These are phyloP conservation scores for Termitomyces sp. DNA, from an alignment of 768 basidiomycete species.

Conservation along the genomic window DNA sequence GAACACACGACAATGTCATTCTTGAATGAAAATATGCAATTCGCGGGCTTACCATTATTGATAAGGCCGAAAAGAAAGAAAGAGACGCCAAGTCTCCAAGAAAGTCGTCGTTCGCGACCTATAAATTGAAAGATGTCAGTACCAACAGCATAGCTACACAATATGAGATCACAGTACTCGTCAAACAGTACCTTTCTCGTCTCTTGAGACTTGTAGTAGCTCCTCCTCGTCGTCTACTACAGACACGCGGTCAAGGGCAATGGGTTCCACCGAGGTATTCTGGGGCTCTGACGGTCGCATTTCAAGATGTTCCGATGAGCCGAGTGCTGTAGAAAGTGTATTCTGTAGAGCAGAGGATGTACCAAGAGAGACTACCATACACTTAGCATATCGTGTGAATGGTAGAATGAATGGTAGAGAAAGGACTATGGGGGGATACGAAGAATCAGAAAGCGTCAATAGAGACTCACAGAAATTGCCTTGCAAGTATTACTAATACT, in stretches of 20 bases:
- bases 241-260: neutral
- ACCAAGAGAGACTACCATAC: neutral
- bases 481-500: no score
- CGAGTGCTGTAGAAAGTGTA: neutral
- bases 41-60: constrained; percentile 67
- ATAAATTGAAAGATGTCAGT: neutral
- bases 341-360: neutral
- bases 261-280: neutral
- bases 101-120: constrained; percentile 18
- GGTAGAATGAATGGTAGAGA: no score
- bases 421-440: neutral
- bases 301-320: neutral
- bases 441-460: neutral
- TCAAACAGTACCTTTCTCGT: constrained; percentile 10
- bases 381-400: constrained; percentile 1
- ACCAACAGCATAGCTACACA: neutral
- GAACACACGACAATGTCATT: neutral
- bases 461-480: no score
- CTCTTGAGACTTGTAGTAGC: neutral
- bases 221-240: constrained; percentile 3
- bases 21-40: neutral
- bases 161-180: neutral
- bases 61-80: constrained; percentile 93
- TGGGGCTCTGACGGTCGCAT: constrained; percentile 4
- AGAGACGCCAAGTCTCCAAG: constrained; percentile 47